Evolutionary conservation across 2,329 filamentous ascomycete genomes (phyloP).

Genomic region (Nectriaceae sp.): DNA sequence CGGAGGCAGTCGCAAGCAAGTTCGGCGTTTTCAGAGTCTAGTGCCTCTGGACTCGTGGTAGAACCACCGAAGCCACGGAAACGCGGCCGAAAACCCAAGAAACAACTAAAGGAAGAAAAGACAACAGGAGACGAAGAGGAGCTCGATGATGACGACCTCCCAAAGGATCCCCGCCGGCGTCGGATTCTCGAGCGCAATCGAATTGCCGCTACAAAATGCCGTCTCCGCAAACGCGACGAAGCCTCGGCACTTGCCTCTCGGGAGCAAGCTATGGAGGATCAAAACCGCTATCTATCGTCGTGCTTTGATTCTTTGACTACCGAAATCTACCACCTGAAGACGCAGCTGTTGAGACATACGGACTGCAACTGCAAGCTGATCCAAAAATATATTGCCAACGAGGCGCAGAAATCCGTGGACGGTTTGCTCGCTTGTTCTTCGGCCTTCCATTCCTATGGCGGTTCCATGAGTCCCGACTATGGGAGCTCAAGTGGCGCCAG

Average conservation of each 20-base stretch:
- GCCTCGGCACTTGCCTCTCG: slow-evolving; percentile 30
- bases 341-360: slow-evolving; percentile 31
- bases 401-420: slow-evolving; percentile 32
- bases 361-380: slow-evolving; percentile 34
- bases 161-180: slow-evolving; percentile 25
- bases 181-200: slow-evolving; percentile 34
- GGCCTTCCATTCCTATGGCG: slow-evolving; percentile 14
- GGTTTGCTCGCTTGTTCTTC: slow-evolving; percentile 19
- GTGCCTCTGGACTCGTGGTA: neutral
- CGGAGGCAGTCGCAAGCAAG: slow-evolving; percentile 15
- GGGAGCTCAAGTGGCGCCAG: slow-evolving; percentile 25
- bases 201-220: slow-evolving; percentile 35
- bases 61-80: slow-evolving; percentile 21
- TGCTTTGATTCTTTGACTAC: slow-evolving; percentile 27
- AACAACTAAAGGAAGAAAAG: slow-evolving; percentile 10
- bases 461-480: slow-evolving; percentile 17
- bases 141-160: slow-evolving; percentile 21
- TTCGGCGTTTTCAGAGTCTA: slow-evolving; percentile 9
- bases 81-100: slow-evolving; percentile 29
- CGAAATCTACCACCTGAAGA: slow-evolving; percentile 34
- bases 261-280: slow-evolving; percentile 32
- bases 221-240: slow-evolving; percentile 33
- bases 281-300: slow-evolving; percentile 30
- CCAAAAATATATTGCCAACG: slow-evolving; percentile 33
- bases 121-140: slow-evolving; percentile 15